Evolutionary conservation across 768 basidiomycete genomes (phyloP).

Genomic region (Lentinula detonsa): DNA sequence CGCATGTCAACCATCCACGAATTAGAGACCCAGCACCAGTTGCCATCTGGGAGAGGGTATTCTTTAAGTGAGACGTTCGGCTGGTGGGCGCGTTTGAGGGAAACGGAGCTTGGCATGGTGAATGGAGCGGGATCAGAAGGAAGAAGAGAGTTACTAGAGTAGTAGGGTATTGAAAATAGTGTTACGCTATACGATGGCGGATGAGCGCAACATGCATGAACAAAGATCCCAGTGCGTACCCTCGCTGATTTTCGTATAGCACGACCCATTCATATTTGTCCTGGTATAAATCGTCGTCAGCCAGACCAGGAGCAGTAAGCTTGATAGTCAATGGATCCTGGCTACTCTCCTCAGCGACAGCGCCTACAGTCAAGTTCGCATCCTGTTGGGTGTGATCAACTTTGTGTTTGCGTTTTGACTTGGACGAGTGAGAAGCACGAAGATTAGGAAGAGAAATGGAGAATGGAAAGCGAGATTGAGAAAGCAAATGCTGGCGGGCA

Average conservation of each 20-base stretch:
- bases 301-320: neutral
- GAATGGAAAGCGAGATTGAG: constrained; percentile 26
- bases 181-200: constrained; percentile 25
- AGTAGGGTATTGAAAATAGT: constrained; percentile 42
- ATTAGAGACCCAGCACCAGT: constrained; percentile 50
- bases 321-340: neutral
- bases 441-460: constrained; percentile 27
- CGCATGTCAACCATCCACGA: constrained; percentile 61
- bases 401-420: constrained; percentile 5
- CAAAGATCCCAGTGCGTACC: constrained; percentile 23
- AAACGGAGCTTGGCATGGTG: constrained; percentile 27
- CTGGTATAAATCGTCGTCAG: constrained; percentile 14
- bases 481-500: constrained; percentile 40
- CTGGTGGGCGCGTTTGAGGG: constrained; percentile 16
- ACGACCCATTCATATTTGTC: constrained; percentile 48
- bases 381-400: neutral
- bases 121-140: constrained; percentile 34
- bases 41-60: constrained; percentile 50
- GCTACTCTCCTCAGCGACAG: neutral
- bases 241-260: constrained; percentile 56
- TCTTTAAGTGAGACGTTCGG: constrained; percentile 35
- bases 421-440: constrained; percentile 7
- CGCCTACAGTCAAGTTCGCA: neutral
- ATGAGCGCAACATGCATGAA: neutral
- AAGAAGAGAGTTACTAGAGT: constrained; percentile 42